phyloP scores from a whole-genome alignment of 805 yeast genomes.

The Spathaspora boniae region DNA sequence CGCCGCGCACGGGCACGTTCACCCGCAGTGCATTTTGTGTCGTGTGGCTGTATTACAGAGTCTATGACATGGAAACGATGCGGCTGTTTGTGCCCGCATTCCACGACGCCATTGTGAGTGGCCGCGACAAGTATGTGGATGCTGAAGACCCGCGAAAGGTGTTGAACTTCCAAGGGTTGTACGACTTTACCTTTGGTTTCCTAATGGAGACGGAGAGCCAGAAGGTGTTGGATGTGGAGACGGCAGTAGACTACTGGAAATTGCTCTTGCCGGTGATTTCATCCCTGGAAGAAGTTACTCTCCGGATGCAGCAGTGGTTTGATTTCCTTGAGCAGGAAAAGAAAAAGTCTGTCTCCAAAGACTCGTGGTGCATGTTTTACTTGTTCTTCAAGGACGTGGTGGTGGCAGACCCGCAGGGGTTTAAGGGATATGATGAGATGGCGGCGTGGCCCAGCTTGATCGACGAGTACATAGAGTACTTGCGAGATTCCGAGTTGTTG shows the following conservation, averaged over 20 bases:
- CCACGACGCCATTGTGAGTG: slow-evolving; percentile 12
- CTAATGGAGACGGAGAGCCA: slow-evolving; percentile 55
- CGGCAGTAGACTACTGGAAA: slow-evolving; percentile 76
- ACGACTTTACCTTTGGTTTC: slow-evolving; percentile 68
- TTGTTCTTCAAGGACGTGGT: slow-evolving; percentile 56
- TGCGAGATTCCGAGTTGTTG: slow-evolving; percentile 24
- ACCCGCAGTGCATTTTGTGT: slow-evolving; percentile 44
- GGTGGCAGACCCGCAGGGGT: slow-evolving; percentile 40
- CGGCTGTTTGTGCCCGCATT: slow-evolving; percentile 16
- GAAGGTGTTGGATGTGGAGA: slow-evolving; percentile 52
- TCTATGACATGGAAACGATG: slow-evolving; percentile 46
- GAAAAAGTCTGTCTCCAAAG: slow-evolving; percentile 55
- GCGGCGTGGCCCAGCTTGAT: slow-evolving; percentile 92
- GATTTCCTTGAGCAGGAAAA: slow-evolving; percentile 42
- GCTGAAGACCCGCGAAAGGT: slow-evolving; percentile 7
- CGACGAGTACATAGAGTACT: slow-evolving; percentile 75
- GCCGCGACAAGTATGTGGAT: slow-evolving; percentile 8
- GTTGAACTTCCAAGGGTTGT: slow-evolving; percentile 52
- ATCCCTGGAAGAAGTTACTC: slow-evolving; percentile 12
- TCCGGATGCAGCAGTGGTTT: slow-evolving; percentile 54
- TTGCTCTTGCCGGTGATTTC: slow-evolving; percentile 45
- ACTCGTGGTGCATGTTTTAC: slow-evolving; percentile 82
- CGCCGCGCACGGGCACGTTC: slow-evolving; percentile 67
- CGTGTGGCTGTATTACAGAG: slow-evolving; percentile 50
- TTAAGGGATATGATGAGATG: slow-evolving; percentile 65